Base-by-base conservation (phyloP, 192 early-diverging fungal genomes). In the Phlyctochytrium arcticum region DNA sequence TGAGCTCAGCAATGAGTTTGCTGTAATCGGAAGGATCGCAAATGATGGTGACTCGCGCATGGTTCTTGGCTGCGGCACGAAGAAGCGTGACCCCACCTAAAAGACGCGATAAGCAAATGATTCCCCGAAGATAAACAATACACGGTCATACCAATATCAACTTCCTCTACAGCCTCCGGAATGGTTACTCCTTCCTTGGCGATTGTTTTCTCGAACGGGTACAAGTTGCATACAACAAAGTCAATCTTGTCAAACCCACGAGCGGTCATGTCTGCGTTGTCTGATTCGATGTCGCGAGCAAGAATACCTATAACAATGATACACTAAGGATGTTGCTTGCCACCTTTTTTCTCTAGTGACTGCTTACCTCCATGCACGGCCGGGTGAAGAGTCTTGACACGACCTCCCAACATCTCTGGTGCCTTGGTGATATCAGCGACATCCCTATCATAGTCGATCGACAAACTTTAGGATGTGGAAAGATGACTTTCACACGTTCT, bases 61-160 rank as follows among this genome's bases (percentile, higher is more conserved):
- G 95, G 80, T 99, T 99, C 87, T 99, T 99, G 59, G 96, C 96
- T 65, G 96, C 96, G 50, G 96, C 96, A 65, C 96, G 90, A 54
- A 98, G 81, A 53, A 99, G 84, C 29, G 96, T 98, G 21, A 99
- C 96, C 71, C 96, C 96, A 68, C 95, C 88, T 89, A 37, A 23
- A 47, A 21, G n/a, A 57, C 26, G 30, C 8, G 55, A n/a, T n/a
- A n/a, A n/a, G n/a, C n/a, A n/a, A n/a, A n/a, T n/a, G n/a, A 36
- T 57, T 36, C 26, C 55, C 39, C 39, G 12, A 19, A 44, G 39
- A 44, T 44, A 19, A 44, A 19, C 9, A 8, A 15, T 6, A 70
- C 6, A 34, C 15, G 31, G 55, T 19, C 60, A 47, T 73, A 90
- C 89, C 96, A 76, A 98, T 98, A 66, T 98, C 96, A 69, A 98